A percentile compares a stretch with the other conserved stretches of the same genome.
Evolutionary conservation across 177 flowering plant species (phyloP).

Genomic region (Vitis hybrid): DNA sequence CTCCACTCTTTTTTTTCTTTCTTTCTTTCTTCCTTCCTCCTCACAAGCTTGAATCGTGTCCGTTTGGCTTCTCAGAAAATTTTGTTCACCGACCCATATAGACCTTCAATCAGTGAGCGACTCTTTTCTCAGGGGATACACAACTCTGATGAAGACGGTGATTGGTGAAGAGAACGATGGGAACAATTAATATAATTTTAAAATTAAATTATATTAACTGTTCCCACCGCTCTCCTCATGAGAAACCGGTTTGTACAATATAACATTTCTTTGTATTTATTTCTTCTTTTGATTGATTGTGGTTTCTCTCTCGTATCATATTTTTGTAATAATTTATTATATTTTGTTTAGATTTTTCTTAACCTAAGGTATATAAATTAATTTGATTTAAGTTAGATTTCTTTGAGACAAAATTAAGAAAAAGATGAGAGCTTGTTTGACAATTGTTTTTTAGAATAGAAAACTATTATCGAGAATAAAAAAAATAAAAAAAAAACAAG

Average conservation of each 20-base stretch:
- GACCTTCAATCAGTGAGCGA: background rate
- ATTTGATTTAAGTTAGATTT: too few species aligned
- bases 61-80: too few species aligned
- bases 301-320: too few species aligned
- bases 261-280: background rate
- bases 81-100: background rate
- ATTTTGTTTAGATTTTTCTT: background rate
- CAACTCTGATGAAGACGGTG: too few species aligned
- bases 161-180: background rate
- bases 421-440: too few species aligned
- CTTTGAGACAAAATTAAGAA: too few species aligned
- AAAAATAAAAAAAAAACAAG: too few species aligned
- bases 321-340: too few species aligned
- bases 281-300: background rate
- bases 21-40: background rate
- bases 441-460: rapidly evolving
- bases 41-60: background rate
- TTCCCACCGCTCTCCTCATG: too few species aligned
- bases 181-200: background rate
- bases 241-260: background rate
- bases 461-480: rapidly evolving
- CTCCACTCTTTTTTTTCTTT: background rate
- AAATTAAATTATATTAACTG: too few species aligned
- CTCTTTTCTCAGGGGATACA: too few species aligned
- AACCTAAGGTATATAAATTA: too few species aligned